phyloP scores from a whole-genome alignment of 2,329 filamentous ascomycete species.

The Trichoderma atrobrunneum region DNA sequence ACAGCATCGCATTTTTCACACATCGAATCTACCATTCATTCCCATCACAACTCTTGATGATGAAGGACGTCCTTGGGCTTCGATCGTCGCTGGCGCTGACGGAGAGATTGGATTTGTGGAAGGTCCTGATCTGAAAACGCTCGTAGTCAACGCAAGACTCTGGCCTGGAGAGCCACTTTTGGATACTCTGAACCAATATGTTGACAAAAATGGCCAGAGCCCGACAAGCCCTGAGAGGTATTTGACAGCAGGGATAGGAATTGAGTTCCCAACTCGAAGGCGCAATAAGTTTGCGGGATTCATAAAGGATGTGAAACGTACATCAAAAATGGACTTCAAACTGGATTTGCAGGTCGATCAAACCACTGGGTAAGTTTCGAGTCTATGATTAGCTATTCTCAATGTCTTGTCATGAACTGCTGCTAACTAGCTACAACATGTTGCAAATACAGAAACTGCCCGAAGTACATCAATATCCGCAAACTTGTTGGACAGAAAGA shows the following conservation, averaged over 20 bases:
- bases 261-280: slow-evolving; percentile 13
- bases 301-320: not conserved
- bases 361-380: not conserved
- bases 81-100: slow-evolving; percentile 2
- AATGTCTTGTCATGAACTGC: not conserved
- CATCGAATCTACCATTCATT: slow-evolving; percentile 9
- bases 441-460: slow-evolving; percentile 1
- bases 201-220: not conserved
- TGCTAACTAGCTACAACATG: not conserved
- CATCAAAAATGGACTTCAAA: not conserved
- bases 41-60: slow-evolving; percentile 13
- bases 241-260: slow-evolving; percentile 12
- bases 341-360: slow-evolving; percentile 12
- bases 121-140: slow-evolving; percentile 11
- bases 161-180: slow-evolving; percentile 13
- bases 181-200: slow-evolving; percentile 3
- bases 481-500: not conserved
- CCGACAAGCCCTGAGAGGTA: not conserved
- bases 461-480: slow-evolving; percentile 17
- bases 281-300: slow-evolving; percentile 19
- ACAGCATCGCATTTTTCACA: slow-evolving; percentile 18
- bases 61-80: slow-evolving; percentile 17
- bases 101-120: slow-evolving; percentile 15
- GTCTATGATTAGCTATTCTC: not conserved
- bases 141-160: slow-evolving; percentile 9